Evolutionary conservation across 2,329 filamentous ascomycete species (phyloP).

Genomic region (Colletotrichum plurivorum): DNA sequence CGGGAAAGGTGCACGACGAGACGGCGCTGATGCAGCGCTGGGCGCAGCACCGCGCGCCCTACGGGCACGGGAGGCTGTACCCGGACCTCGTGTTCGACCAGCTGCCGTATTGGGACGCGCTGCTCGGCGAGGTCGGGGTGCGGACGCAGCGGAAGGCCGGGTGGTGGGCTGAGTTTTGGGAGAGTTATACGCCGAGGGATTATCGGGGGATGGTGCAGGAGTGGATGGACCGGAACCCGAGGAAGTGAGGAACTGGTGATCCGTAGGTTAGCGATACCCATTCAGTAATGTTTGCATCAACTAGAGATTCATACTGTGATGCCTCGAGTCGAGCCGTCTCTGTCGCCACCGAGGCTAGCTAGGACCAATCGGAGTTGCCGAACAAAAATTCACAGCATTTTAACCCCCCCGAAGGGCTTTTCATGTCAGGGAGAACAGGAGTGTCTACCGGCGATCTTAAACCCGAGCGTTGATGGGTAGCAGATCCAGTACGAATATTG

Average conservation of each 20-base stretch:
- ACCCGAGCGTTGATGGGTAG: too few relatives aligned
- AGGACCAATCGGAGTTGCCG: too few relatives aligned
- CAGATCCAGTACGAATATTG: too few relatives aligned
- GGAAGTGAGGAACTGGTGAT: neutral
- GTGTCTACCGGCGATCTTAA: too few relatives aligned
- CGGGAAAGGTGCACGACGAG: constrained; percentile 47
- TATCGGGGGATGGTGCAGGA: constrained; percentile 60
- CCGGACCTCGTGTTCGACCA: constrained; percentile 73
- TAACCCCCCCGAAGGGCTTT: too few relatives aligned
- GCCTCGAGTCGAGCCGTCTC: too few relatives aligned
- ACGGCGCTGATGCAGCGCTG: constrained; percentile 67
- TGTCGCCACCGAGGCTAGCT: too few relatives aligned
- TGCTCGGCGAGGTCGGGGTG: constrained; percentile 68
- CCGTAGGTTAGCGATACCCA: neutral
- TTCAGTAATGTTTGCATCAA: too few relatives aligned
- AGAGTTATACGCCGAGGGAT: constrained; percentile 61
- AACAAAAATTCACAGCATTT: too few relatives aligned
- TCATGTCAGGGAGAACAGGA: too few relatives aligned
- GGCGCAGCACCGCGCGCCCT: constrained; percentile 64
- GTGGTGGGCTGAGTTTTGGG: constrained; percentile 55
- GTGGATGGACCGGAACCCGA: constrained; percentile 48
- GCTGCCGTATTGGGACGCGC: constrained; percentile 69
- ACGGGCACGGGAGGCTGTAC: constrained; percentile 63
- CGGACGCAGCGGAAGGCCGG: constrained; percentile 54
- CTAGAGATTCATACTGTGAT: too few relatives aligned